Percentiles rank a stretch among this genome's conserved stretches.
Conservation (phyloP, 2,329 filamentous ascomycete genomes). For the Cadophora malorum region DNA sequence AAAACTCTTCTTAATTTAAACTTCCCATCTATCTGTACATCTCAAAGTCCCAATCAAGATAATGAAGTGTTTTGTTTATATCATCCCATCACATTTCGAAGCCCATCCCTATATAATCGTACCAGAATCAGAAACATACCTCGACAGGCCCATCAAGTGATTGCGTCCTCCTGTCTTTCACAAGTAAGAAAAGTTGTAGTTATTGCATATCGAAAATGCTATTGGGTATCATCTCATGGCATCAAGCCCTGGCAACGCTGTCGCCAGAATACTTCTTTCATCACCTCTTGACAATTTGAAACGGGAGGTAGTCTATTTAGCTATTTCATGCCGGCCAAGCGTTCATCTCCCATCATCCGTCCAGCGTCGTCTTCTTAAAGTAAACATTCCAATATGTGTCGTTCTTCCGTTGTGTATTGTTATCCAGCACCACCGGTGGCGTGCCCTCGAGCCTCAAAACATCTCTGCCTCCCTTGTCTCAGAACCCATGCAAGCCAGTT, state of each 20-base stretch:
- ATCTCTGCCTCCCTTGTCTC: background rate
- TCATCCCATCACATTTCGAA: background rate
- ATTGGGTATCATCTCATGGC: slow-evolving; percentile 7
- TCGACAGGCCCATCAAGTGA: slow-evolving; percentile 4
- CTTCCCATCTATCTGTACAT: background rate
- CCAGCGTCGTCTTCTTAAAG: background rate
- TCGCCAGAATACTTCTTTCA: slow-evolving; percentile 1
- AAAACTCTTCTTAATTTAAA: background rate
- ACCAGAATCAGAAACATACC: slow-evolving; percentile 6
- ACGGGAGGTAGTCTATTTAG: background rate
- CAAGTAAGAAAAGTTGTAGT: background rate
- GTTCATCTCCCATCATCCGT: background rate
- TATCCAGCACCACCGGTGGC: background rate
- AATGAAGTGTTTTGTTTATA: background rate
- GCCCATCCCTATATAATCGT: background rate
- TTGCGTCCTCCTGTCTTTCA: background rate
- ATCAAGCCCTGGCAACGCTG: slow-evolving; percentile 9
- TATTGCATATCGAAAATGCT: background rate
- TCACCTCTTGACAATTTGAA: background rate
- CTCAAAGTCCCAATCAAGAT: background rate
- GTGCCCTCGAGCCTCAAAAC: too few species aligned
- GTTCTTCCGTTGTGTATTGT: background rate
- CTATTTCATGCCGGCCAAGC: background rate
- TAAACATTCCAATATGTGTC: background rate
- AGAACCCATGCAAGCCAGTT: background rate